Base-by-base conservation (phyloP, 495 filamentous ascomycete species). In the Amniculicola lignicola region DNA sequence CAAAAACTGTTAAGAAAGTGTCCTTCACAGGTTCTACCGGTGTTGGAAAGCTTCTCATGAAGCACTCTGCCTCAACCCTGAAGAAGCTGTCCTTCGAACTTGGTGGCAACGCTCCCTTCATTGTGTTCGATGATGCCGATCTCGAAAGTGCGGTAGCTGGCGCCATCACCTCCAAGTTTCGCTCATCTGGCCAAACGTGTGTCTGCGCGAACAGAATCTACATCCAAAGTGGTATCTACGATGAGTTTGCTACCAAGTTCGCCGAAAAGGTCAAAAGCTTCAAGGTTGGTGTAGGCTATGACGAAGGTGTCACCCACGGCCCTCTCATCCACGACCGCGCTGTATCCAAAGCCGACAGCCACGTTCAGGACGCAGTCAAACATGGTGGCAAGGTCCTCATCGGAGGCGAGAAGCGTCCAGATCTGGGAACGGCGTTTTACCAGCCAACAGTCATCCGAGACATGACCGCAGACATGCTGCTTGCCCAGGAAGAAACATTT, bases 51-150 rank as follows among this genome's bases (percentile, higher is more conserved):
- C 65, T 85, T 23, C 73, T 86, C 16, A 82, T 83, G 25, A 70
- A 72, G 4, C 75, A 81, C 59, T 81, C 80, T 37, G 73, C 83
- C 0, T 74, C 78, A 18, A 81, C 82, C 1, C 69, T 88, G 45
- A 88, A 87, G 72, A 89, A 88, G 58, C 66, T 86, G 10, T 85
- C 82, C 1, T 79, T 88, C 25, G 86, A 89, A 68, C 76, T 89
- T 21, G 86, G 86, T 24, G 86, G 86, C 3, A 88, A 89, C 67
- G 86, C 84, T 38, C 86, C 85, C 0, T 87, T 87, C 69, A 73
- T 88, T 37, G 78, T 88, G 5, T 88, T 89, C 61, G 81, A 87
- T 42, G 86, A 89, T 65, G 85, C 85, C 16, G 81, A 87, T 48
- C 70, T 88, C 14, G 77, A 86, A 15, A 73, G 79, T 44, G 82